phyloP scores from a whole-genome alignment of 2,329 filamentous ascomycete genomes.

The Aspergillus arachidicola region DNA sequence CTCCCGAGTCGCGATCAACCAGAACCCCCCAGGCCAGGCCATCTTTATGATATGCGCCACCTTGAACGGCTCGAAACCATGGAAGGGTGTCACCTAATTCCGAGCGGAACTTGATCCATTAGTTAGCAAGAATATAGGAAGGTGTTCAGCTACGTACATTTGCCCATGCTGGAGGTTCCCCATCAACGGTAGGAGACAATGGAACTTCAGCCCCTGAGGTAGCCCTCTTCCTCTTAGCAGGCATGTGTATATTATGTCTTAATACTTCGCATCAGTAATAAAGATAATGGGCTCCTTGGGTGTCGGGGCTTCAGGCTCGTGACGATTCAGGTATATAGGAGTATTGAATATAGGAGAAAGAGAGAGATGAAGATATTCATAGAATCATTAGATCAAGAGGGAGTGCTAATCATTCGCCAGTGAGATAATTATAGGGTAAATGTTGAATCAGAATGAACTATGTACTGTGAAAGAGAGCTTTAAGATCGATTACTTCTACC shows the following conservation, averaged over 20 bases:
- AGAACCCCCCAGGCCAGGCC: conserved; percentile 60
- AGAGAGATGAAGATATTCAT: neutral
- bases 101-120: conserved; percentile 36
- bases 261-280: neutral
- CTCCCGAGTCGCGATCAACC: conserved; percentile 57
- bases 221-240: neutral
- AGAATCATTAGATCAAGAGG: neutral
- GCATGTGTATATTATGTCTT: neutral
- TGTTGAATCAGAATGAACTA: neutral
- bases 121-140: neutral
- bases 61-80: conserved; percentile 65
- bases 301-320: neutral
- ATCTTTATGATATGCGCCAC: conserved; percentile 57
- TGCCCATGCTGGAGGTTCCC: conserved; percentile 59
- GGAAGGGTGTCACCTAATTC: conserved; percentile 65
- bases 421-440: neutral
- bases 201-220: neutral
- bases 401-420: neutral
- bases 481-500: too few species aligned
- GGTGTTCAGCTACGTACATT: conserved; percentile 31
- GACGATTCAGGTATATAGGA: neutral
- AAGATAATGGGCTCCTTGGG: neutral
- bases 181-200: conserved; percentile 16
- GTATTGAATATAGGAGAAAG: neutral
- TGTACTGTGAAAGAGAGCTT: too few species aligned